phyloP scores from a whole-genome alignment of 768 basidiomycete genomes.

The Russula olivacea region DNA sequence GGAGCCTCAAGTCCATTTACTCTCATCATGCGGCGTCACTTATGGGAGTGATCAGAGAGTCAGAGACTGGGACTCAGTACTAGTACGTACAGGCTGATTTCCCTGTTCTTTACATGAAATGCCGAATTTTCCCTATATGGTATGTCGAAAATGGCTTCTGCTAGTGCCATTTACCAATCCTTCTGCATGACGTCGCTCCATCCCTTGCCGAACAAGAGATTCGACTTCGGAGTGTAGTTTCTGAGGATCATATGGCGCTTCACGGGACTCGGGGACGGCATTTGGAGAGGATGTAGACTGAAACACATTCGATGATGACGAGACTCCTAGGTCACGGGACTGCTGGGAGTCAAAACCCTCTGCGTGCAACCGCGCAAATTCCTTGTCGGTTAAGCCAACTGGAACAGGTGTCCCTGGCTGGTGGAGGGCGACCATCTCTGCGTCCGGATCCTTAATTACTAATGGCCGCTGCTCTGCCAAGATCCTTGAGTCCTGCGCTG shows the following conservation, averaged over 20 bases:
- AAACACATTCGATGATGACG: neutral
- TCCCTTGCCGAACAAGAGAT: slow-evolving; percentile 27
- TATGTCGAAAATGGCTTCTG: too few relatives aligned
- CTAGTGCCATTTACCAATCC: too few relatives aligned
- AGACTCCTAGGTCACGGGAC: neutral
- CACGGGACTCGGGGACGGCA: neutral
- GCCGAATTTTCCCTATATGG: too few relatives aligned
- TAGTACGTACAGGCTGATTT: too few relatives aligned
- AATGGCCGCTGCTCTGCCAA: neutral
- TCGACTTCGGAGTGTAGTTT: slow-evolving; percentile 28
- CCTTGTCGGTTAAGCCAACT: slow-evolving; percentile 8
- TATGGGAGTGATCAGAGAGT: too few relatives aligned
- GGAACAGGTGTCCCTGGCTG: neutral
- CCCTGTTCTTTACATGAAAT: too few relatives aligned
- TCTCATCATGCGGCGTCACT: too few relatives aligned
- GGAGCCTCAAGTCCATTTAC: too few relatives aligned
- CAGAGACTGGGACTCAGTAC: too few relatives aligned
- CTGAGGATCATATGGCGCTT: neutral
- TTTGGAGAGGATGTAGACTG: neutral
- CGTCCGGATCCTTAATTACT: neutral
- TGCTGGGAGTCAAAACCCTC: neutral
- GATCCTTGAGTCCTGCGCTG: neutral
- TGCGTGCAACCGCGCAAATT: slow-evolving; percentile 10
- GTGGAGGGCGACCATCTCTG: neutral
- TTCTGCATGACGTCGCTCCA: slow-evolving; percentile 28